Conservation (phyloP, 2,329 filamentous ascomycete genomes). For the Chalara sp. region DNA sequence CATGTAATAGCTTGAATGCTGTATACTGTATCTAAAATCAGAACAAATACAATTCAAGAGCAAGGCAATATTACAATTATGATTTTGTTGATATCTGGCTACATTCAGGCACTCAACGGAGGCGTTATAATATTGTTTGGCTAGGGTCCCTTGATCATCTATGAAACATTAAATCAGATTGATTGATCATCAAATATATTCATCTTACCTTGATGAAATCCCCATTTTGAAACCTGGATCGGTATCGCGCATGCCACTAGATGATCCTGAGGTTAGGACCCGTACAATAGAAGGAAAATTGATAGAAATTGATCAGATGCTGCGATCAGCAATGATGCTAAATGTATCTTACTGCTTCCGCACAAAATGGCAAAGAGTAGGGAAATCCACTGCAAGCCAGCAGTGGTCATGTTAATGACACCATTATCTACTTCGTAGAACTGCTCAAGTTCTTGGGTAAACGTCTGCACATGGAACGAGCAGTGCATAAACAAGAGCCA, state of each 20-base stretch:
- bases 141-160: constrained; percentile 33
- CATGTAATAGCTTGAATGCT: constrained; percentile 40
- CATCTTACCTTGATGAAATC: constrained; percentile 28
- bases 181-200: neutral
- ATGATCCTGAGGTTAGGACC: no score
- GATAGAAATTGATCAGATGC: no score
- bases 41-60: neutral
- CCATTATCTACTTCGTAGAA: constrained; percentile 31
- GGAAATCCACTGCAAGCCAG: constrained; percentile 39
- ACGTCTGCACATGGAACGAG: constrained; percentile 22
- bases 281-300: no score
- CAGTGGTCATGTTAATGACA: constrained; percentile 23
- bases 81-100: constrained; percentile 37
- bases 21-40: constrained; percentile 21
- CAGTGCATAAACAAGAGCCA: constrained; percentile 16
- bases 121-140: constrained; percentile 39
- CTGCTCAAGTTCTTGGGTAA: constrained; percentile 30
- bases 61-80: constrained; percentile 23
- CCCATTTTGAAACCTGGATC: constrained; percentile 32
- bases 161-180: neutral
- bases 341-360: constrained; percentile 21
- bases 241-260: constrained; percentile 33
- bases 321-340: no score
- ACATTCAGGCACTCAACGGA: constrained; percentile 37
- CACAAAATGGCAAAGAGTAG: constrained; percentile 38